Percentiles rank a stretch among this genome's conserved stretches.
phyloP scores from a whole-genome alignment of 179 eudicot species.

The Sideroxylon spinosum region DNA sequence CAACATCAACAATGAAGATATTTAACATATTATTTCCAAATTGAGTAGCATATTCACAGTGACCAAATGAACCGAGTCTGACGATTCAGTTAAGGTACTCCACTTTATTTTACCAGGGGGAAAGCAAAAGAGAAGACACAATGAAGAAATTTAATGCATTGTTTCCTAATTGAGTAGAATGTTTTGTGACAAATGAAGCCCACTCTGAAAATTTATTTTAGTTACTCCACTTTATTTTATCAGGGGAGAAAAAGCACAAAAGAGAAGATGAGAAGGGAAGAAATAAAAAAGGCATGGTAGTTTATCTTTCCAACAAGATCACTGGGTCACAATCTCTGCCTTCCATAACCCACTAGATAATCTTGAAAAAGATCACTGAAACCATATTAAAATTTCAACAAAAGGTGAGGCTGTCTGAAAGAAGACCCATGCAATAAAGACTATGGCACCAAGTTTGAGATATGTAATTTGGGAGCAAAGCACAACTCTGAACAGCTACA shows the following conservation, averaged over 20 bases:
- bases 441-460: background rate
- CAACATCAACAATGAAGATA: background rate
- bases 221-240: background rate
- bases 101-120: background rate
- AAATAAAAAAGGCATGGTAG: background rate
- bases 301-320: background rate
- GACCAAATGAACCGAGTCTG: background rate
- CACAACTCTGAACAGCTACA: background rate
- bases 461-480: background rate
- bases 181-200: background rate
- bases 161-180: too few relatives aligned
- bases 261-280: background rate
- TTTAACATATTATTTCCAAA: background rate
- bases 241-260: too few relatives aligned
- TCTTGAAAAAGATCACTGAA: background rate
- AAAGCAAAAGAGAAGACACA: background rate
- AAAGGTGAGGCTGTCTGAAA: background rate
- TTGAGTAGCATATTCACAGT: background rate
- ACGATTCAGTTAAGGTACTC: background rate
- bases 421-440: background rate
- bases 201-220: background rate
- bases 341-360: too few relatives aligned
- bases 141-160: too few relatives aligned
- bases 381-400: background rate
- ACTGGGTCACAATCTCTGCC: too few relatives aligned